phyloP scores from a whole-genome alignment of 371 early-diverging fungal species.

The Mortierella polycephala region DNA sequence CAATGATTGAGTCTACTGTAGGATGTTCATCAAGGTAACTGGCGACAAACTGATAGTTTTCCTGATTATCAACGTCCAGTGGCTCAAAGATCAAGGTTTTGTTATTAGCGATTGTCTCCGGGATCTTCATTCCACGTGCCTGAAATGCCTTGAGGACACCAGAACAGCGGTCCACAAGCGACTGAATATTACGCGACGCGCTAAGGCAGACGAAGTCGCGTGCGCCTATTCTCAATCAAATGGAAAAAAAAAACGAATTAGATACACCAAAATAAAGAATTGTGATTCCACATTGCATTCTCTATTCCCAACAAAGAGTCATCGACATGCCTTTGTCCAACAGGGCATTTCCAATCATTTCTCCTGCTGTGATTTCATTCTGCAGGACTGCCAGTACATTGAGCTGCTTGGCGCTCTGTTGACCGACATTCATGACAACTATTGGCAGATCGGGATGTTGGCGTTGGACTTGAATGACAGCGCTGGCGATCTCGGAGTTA shows the following conservation, averaged over 20 bases:
- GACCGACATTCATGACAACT: constrained; percentile 60
- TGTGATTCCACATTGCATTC: constrained; percentile 4
- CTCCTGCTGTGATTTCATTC: constrained; percentile 56
- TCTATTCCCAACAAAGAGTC: constrained; percentile 27
- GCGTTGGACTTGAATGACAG: constrained; percentile 52
- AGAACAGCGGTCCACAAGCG: constrained; percentile 34
- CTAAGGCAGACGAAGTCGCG: constrained; percentile 38
- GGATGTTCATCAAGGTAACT: constrained; percentile 19
- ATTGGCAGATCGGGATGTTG: constrained; percentile 52
- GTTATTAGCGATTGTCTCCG: constrained; percentile 8
- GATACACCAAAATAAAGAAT: not conserved
- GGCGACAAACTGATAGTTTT: not conserved
- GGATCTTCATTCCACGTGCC: constrained; percentile 15
- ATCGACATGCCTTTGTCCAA: constrained; percentile 32
- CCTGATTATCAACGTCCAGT: not conserved
- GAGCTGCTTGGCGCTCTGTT: constrained; percentile 52
- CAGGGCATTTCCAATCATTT: constrained; percentile 54
- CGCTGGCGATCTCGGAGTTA: constrained; percentile 53
- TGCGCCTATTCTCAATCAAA: constrained; percentile 23
- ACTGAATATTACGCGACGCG: constrained; percentile 9
- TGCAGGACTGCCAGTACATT: constrained; percentile 58
- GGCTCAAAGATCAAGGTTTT: constrained; percentile 21
- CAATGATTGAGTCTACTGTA: constrained; percentile 39
- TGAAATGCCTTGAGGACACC: constrained; percentile 39
- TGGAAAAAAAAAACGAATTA: not conserved